A percentile compares a stretch with the other conserved stretches of the same genome.
Evolutionary conservation across 1,139 yeast genomes (phyloP).

Genomic region (Pichia sp.): DNA sequence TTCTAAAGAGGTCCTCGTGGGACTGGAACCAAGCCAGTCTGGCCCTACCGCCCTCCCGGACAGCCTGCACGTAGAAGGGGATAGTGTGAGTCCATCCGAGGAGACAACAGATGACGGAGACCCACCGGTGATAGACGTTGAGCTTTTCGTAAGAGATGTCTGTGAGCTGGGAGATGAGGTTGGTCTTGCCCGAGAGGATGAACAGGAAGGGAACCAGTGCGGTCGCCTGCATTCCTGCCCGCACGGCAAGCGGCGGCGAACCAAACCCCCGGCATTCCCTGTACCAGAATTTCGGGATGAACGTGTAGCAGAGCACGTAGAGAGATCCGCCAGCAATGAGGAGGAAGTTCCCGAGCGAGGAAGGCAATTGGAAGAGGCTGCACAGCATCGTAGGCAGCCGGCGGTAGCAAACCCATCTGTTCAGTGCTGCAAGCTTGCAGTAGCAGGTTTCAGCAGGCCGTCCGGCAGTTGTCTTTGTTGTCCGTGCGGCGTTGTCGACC

Average conservation of each 20-base stretch:
- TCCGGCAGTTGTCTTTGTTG: conserved; percentile 9
- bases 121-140: conserved; percentile 51
- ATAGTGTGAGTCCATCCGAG: conserved; percentile 51
- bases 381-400: conserved; percentile 40
- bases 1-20: conserved; percentile 22
- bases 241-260: conserved; percentile 57
- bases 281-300: conserved; percentile 52
- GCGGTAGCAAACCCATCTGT: conserved; percentile 47
- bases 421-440: conserved; percentile 33
- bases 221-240: conserved; percentile 51
- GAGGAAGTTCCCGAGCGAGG: conserved; percentile 46
- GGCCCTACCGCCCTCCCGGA: conserved; percentile 47
- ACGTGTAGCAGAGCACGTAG: conserved; percentile 45
- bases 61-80: conserved; percentile 48
- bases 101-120: conserved; percentile 38
- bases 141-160: conserved; percentile 55
- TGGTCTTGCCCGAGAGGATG: conserved; percentile 51
- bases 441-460: conserved; percentile 21
- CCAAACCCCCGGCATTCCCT: conserved; percentile 57
- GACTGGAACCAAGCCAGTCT: conserved; percentile 18
- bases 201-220: conserved; percentile 52
- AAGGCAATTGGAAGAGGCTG: conserved; percentile 45
- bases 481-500: conserved; percentile 28
- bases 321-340: conserved; percentile 39
- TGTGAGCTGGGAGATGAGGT: conserved; percentile 46